These are phyloP conservation scores for Priceomyces medius DNA, from an alignment of 805 yeast genomes.

Conservation along the genomic window DNA sequence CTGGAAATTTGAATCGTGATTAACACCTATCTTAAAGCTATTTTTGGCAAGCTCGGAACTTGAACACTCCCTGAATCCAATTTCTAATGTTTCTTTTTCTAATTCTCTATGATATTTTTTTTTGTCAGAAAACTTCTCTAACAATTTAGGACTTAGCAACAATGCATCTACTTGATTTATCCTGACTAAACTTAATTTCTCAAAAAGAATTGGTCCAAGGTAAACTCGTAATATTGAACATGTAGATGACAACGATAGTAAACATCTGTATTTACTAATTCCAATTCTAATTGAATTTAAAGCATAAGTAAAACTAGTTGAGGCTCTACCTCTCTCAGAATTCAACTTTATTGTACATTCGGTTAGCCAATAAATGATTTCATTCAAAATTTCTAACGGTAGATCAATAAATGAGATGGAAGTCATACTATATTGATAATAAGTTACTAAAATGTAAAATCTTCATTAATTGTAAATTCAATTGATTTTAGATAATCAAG, in stretches of 20 bases:
- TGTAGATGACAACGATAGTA: constrained; percentile 23
- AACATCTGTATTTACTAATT: constrained; percentile 8
- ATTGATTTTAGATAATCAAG: too few species aligned
- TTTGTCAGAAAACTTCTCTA: constrained; percentile 20
- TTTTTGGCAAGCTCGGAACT: constrained; percentile 18
- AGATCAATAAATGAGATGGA: constrained; percentile 8
- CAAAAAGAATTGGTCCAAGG: constrained; percentile 20
- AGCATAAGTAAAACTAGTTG: constrained; percentile 5
- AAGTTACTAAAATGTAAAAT: too few species aligned
- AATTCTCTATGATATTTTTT: constrained; percentile 17
- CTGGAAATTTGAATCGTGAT: constrained; percentile 12
- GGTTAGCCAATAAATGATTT: constrained; percentile 14
- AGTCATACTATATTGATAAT: background rate
- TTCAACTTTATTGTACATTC: constrained; percentile 9
- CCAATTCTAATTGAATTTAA: constrained; percentile 9
- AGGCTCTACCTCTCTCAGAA: background rate
- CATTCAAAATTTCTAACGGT: constrained; percentile 19
- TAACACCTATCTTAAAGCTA: constrained; percentile 13
- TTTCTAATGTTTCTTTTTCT: constrained; percentile 17
- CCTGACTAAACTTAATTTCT: constrained; percentile 24
- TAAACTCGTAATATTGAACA: constrained; percentile 20
- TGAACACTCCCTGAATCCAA: constrained; percentile 15
- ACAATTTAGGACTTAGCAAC: constrained; percentile 19
- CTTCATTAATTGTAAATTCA: too few species aligned
- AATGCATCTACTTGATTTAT: constrained; percentile 27